Base-by-base conservation (phyloP, 225 moss, liverwort and hornwort genomes). In the Polytrichum commune region DNA sequence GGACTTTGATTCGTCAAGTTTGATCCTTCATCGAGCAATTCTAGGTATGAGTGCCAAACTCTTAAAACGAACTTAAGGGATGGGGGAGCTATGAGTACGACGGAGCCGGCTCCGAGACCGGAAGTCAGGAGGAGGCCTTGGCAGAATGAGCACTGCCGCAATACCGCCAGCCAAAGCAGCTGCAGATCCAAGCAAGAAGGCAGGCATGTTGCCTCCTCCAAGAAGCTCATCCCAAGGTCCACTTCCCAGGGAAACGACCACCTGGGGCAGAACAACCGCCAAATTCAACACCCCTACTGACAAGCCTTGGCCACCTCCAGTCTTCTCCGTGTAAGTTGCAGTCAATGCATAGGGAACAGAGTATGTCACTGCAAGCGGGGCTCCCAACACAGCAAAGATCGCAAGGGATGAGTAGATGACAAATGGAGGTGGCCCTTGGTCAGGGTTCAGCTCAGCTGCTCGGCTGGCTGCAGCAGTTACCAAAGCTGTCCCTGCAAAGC, bases 161-260 rank as follows among this genome's bases (percentile, higher is more conserved):
- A 95, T 78, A 8, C 83, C 86, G 22, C 91, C 93, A 0, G 74
- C 27, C 30, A 93, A 65, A 7, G 95, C 95, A 65, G 95, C 83
- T 16, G 19, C 77, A 0, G 85, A 78, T 8, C 83, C 95, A 2
- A 95, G 75, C 1, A 95, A 28, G 75, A 95, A 95, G 3, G 95
- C 93, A 8, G 95, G 95, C 82, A 91, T 53, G 67, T 95, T 95
- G 4, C 95, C 95, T 18, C 95, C 95, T 38, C 85, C 84, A 27
- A 93, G 87, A 1, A 95, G 25, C 64, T 93, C 91, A 77, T 95
- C 95, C 85, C 93, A 91, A 6, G 93, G 95, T 25, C 95, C 93
- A 62, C 88, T 88, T 55, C 89, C 91, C 16, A 95, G 46, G 0
- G 95, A 95, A 4, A 95, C 85, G 23, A 93, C 1, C 61, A 95